Base-by-base conservation (phyloP, 2,329 filamentous ascomycete genomes). In the Ophiocordyceps polyrhachis-furcata region DNA sequence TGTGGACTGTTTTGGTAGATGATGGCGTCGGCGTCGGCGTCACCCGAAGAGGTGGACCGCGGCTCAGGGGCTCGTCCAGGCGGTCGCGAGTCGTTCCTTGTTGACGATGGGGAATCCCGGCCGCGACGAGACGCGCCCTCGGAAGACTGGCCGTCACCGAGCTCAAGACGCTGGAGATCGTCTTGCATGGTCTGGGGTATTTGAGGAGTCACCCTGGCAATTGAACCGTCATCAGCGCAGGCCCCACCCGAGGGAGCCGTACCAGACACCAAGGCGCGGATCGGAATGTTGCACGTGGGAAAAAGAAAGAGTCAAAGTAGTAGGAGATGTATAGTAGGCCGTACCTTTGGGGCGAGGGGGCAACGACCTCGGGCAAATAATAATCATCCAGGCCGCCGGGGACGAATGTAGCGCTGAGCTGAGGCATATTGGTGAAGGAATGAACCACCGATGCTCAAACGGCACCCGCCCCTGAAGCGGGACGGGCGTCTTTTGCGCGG, bases 131-230 rank as follows among this genome's bases (percentile, higher is more conserved):
- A 56, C 49, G 57, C 52, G 49, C 54, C 48, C 46, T 52, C 52
- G 49, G 41, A 42, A 19, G 23, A 28, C 17, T 55, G 55, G 46
- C 58, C 56, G 56, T 63, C 64, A 63, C 68, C 80, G 48, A 87
- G 72, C 70, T 95, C 88, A 67, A 98, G 77, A 62, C 88, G 81
- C 56, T 89, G 83, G 52, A 98, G 75, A 64, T 84, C 89, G 57
- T 93, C 81, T 67, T 94, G 87, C 76, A 98, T 95, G 65, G 94
- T 89, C 64, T 89, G 83, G 53, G 89, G 86, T 52, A 95, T 87
- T 71, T 95, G 87, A 60, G 86, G 84, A 79, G 89, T 94, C 57
- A 93, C 78, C 68, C 86, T 93, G 62, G 52, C 58, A 50, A 58
- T 54, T 31, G 17, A 55, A 55, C 53, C 55, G 42, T 51, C 51